phyloP scores from a whole-genome alignment of 2,329 filamentous ascomycete genomes.

The Pseudocercospora eumusae region DNA sequence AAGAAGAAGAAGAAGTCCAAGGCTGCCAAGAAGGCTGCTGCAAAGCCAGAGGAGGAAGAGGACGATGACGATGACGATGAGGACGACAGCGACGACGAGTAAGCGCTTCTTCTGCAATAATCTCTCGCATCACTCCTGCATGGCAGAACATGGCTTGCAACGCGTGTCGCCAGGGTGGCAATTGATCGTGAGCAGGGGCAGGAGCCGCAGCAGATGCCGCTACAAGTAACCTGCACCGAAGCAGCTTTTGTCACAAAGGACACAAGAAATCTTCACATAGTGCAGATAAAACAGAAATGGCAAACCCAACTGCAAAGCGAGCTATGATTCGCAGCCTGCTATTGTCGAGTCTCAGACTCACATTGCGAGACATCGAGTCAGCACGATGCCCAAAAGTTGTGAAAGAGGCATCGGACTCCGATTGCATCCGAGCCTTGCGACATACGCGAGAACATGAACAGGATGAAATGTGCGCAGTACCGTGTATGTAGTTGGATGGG shows the following conservation, averaged over 20 bases:
- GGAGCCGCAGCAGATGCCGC: not conserved
- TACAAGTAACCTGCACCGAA: not conserved
- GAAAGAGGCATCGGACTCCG: constrained; percentile 2
- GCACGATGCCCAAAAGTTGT: not conserved
- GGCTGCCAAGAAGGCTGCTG: constrained; percentile 59
- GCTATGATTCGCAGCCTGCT: not conserved
- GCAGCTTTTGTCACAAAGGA: not conserved
- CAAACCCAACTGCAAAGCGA: not conserved
- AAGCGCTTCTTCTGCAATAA: constrained; percentile 5
- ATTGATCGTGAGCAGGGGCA: constrained; percentile 1
- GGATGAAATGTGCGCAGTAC: not conserved
- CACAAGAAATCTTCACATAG: not conserved
- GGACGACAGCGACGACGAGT: constrained; percentile 34
- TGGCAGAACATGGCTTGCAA: not conserved
- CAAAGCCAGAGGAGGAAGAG: constrained; percentile 31
- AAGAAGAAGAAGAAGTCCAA: constrained; percentile 92
- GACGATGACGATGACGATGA: constrained; percentile 36
- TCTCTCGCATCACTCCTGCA: not conserved
- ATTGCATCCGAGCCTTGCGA: not conserved
- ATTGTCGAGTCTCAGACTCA: not conserved
- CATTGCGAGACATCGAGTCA: not conserved
- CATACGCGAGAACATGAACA: not conserved
- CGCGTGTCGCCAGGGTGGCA: constrained; percentile 9
- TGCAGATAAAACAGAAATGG: constrained; percentile 11
- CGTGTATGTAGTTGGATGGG: not conserved